These are phyloP conservation scores for Fusarium nisikadoi DNA, from an alignment of 2,329 filamentous ascomycete species.

Conservation along the genomic window DNA sequence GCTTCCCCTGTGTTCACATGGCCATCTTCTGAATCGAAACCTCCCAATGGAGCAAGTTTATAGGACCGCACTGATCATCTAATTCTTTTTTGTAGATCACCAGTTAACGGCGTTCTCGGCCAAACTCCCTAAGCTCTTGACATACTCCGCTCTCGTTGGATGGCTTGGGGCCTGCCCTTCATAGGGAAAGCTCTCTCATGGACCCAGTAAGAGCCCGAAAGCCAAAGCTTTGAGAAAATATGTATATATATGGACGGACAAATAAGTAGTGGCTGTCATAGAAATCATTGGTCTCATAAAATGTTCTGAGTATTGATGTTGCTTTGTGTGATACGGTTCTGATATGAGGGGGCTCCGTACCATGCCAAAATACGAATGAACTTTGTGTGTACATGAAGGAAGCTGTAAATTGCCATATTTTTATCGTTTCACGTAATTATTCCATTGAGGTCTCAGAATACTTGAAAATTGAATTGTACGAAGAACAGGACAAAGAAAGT, in stretches of 20 bases:
- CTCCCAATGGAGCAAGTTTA: too few relatives aligned
- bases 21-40: too few relatives aligned
- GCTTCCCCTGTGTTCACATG: too few relatives aligned
- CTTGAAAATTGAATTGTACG: neutral
- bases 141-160: neutral
- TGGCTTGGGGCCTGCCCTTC: neutral
- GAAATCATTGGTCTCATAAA: neutral
- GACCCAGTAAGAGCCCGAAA: neutral
- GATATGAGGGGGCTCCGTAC: neutral
- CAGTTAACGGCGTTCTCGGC: neutral
- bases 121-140: neutral
- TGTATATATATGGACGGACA: neutral
- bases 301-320: neutral
- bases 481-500: neutral
- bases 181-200: neutral
- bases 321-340: neutral
- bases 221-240: neutral
- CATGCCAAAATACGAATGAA: neutral
- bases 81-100: neutral
- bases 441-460: neutral
- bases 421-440: neutral
- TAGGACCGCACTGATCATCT: too few relatives aligned
- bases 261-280: neutral
- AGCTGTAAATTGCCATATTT: neutral
- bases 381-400: neutral